These are phyloP conservation scores for Cucurbita ficifolia DNA, from an alignment of 306 rosid genomes.

Conservation along the genomic window DNA sequence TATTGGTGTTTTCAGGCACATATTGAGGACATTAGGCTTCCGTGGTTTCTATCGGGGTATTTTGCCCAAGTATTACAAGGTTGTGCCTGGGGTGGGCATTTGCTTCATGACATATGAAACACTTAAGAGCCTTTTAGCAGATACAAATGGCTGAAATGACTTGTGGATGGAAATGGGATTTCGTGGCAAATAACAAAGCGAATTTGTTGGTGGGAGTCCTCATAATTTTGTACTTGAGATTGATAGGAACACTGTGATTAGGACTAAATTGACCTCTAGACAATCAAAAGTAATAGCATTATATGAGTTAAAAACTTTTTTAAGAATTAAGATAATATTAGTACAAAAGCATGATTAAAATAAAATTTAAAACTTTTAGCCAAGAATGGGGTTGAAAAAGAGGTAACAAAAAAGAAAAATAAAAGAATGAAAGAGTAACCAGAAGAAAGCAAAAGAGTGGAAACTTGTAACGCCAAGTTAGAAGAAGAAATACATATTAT, in stretches of 20 bases:
- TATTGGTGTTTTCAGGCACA: conserved; percentile 58
- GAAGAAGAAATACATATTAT: conserved; percentile 10
- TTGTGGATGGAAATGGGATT: neutral
- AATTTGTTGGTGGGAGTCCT: neutral
- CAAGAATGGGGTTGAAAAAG: too few species aligned
- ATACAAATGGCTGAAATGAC: conserved; percentile 10
- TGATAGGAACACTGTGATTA: neutral
- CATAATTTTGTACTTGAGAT: neutral
- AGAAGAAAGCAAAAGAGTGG: neutral
- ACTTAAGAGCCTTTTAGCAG: conserved; percentile 61
- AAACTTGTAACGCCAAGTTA: neutral
- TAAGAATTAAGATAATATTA: neutral
- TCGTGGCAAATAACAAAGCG: neutral
- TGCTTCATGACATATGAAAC: conserved; percentile 97
- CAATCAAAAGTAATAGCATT: neutral
- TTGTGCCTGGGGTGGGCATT: conserved; percentile 94
- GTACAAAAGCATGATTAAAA: neutral
- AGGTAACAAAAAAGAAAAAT: too few species aligned
- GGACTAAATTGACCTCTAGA: neutral
- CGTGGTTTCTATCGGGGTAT: conserved; percentile 89
- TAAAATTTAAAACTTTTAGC: too few species aligned
- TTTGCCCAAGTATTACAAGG: conserved; percentile 93
- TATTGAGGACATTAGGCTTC: conserved; percentile 64
- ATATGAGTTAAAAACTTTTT: too few species aligned
- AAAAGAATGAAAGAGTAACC: too few species aligned